A percentile compares a stretch with the other conserved stretches of the same genome.
These are phyloP conservation scores for Lignosus rhinocerotis DNA, from an alignment of 1,284 basidiomycete genomes.

Conservation along the genomic window DNA sequence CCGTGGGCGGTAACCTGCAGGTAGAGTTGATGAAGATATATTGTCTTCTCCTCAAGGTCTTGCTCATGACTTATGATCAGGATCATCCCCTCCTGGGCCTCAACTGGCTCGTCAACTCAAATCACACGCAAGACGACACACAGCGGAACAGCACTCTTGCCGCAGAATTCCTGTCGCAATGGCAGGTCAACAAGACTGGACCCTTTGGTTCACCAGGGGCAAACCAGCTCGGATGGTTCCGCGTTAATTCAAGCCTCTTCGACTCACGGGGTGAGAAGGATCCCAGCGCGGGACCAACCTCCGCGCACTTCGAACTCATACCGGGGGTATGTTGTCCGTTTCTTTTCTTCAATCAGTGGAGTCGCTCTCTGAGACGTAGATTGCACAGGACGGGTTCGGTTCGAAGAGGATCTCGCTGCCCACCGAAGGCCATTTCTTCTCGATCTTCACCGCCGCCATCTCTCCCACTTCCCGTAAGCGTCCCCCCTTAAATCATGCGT, in stretches of 20 bases:
- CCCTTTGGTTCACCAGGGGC: neutral
- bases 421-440: constrained; percentile 12
- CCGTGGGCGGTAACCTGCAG: constrained; percentile 43
- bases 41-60: neutral
- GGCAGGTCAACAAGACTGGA: constrained; percentile 12
- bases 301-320: constrained; percentile 21
- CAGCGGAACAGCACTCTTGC: constrained; percentile 13
- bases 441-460: constrained; percentile 7
- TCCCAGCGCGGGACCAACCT: constrained; percentile 18
- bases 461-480: constrained; percentile 11
- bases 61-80: neutral
- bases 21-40: neutral
- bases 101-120: constrained; percentile 23
- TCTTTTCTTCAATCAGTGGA: neutral
- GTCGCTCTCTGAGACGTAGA: neutral
- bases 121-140: constrained; percentile 20
- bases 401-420: constrained; percentile 2
- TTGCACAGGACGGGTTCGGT: constrained; percentile 2
- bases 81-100: constrained; percentile 32
- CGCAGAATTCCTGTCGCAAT: constrained; percentile 13
- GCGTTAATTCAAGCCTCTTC: neutral
- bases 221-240: constrained; percentile 9
- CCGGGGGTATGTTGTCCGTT: neutral
- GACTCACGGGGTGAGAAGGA: neutral
- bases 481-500: neutral